These are phyloP conservation scores for Daldinia sp. DNA, from an alignment of 2,329 filamentous ascomycete species.

Conservation along the genomic window DNA sequence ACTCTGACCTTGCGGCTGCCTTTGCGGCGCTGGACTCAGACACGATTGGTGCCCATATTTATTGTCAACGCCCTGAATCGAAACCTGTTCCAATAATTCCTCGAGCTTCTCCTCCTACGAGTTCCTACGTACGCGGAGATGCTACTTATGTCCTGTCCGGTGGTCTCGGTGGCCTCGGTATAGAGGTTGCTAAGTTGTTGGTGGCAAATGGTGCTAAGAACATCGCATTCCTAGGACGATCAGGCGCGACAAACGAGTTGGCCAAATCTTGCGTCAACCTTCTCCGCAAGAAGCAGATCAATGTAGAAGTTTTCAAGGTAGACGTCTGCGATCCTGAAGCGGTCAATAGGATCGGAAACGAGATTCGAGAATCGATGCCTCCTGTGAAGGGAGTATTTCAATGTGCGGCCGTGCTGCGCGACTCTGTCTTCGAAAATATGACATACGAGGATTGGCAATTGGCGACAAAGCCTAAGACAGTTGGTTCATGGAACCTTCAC, in stretches of 20 bases:
- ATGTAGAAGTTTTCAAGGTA: conserved; percentile 53
- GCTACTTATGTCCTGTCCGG: conserved; percentile 68
- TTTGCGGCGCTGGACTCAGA: conserved; percentile 26
- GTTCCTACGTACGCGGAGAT: conserved; percentile 38
- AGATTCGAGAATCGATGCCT: conserved; percentile 52
- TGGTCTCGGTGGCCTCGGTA: conserved; percentile 69
- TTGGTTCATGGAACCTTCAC: conserved; percentile 64
- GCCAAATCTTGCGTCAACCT: conserved; percentile 48
- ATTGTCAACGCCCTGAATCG: conserved; percentile 24
- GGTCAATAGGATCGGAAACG: conserved; percentile 46
- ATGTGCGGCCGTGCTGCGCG: conserved; percentile 54
- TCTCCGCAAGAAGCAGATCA: conserved; percentile 52
- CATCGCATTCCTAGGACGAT: conserved; percentile 67
- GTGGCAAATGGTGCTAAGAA: conserved; percentile 63
- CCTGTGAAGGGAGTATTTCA: conserved; percentile 54
- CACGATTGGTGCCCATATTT: conserved; percentile 16
- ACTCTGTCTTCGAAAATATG: conserved; percentile 43
- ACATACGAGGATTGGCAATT: conserved; percentile 55
- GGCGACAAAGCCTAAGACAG: conserved; percentile 62
- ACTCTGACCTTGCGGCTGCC: conserved; percentile 33
- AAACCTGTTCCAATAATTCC: conserved; percentile 33
- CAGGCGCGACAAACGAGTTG: conserved; percentile 52
- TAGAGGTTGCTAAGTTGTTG: conserved; percentile 64
- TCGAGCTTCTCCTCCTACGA: conserved; percentile 17
- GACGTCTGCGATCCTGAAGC: conserved; percentile 58